Evolutionary conservation across 2,329 filamentous ascomycete genomes (phyloP).

Genomic region (Myrmaecium sp.): DNA sequence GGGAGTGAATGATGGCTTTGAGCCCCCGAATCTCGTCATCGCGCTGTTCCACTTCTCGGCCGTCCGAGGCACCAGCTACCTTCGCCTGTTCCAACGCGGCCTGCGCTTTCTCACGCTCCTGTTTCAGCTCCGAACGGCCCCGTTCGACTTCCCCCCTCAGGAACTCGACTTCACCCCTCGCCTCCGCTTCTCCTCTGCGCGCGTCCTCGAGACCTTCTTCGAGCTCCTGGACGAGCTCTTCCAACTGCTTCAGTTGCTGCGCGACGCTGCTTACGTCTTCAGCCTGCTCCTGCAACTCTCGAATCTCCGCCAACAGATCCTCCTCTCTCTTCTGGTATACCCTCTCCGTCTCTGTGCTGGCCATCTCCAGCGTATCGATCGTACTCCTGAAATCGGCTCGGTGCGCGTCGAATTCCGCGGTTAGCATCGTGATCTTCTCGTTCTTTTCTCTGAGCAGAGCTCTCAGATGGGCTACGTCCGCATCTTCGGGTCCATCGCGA

Average conservation of each 20-base stretch:
- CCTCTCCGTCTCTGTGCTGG: constrained; percentile 84
- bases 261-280: constrained; percentile 88
- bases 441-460: constrained; percentile 86
- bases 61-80: constrained; percentile 32
- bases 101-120: constrained; percentile 71
- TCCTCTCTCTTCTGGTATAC: constrained; percentile 92
- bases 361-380: constrained; percentile 89
- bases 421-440: constrained; percentile 86
- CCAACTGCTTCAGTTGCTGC: constrained; percentile 79
- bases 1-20: constrained; percentile 93
- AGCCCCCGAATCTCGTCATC: constrained; percentile 94
- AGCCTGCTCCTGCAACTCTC: constrained; percentile 63
- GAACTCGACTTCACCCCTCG: constrained; percentile 89
- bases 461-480: constrained; percentile 60
- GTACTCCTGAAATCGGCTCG: constrained; percentile 92
- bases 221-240: constrained; percentile 89
- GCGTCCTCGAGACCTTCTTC: constrained; percentile 95
- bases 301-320: constrained; percentile 66
- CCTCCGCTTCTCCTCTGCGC: constrained; percentile 83
- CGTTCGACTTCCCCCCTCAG: constrained; percentile 86
- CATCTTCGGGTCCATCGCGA: constrained; percentile 22
- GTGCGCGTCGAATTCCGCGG: constrained; percentile 85
- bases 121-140: constrained; percentile 68
- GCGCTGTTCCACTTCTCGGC: constrained; percentile 74
- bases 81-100: constrained; percentile 42